phyloP scores from a whole-genome alignment of 257 asterid genomes.

The Scutellaria barbata region DNA sequence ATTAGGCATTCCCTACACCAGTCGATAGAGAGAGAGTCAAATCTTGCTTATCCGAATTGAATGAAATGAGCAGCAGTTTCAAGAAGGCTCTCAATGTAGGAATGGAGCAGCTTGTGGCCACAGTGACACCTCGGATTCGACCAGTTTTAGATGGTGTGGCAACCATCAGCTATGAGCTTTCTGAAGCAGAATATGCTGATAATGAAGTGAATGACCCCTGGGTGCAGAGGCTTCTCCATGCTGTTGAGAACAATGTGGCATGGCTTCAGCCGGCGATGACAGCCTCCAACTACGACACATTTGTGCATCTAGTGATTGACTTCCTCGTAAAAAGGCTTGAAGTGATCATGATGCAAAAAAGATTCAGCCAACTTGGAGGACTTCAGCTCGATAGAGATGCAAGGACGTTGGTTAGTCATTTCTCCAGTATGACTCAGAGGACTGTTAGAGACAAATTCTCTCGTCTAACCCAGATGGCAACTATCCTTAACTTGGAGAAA shows the following conservation, averaged over 20 bases:
- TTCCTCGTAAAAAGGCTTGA: constrained; percentile 91
- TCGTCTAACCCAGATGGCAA: constrained; percentile 96
- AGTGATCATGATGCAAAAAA: constrained; percentile 94
- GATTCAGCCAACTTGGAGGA: constrained; percentile 98
- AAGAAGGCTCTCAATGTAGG: constrained; percentile 73
- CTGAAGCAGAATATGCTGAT: constrained; percentile 95
- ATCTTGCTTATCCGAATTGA: constrained; percentile 87
- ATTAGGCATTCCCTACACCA: constrained; percentile 79
- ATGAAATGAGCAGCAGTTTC: constrained; percentile 78
- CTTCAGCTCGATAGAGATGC: constrained; percentile 96
- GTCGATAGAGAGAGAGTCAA: constrained; percentile 84
- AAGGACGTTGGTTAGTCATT: constrained; percentile 87
- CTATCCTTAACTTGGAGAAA: constrained; percentile 86
- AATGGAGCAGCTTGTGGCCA: constrained; percentile 82
- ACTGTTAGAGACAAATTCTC: constrained; percentile 94
- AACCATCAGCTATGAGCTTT: constrained; percentile 82
- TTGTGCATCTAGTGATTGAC: constrained; percentile 78
- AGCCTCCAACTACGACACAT: constrained; percentile 69
- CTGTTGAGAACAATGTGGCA: constrained; percentile 77
- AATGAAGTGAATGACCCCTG: constrained; percentile 97
- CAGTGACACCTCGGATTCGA: constrained; percentile 81
- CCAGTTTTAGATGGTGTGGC: constrained; percentile 88
- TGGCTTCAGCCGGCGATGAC: constrained; percentile 96
- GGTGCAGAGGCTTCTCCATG: constrained; percentile 97
- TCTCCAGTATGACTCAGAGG: constrained; percentile 91